Percentiles rank a stretch among this genome's conserved stretches.
These are phyloP conservation scores for Leishmania guyanensis DNA, from an alignment of 208 protist species.

Conservation along the genomic window DNA sequence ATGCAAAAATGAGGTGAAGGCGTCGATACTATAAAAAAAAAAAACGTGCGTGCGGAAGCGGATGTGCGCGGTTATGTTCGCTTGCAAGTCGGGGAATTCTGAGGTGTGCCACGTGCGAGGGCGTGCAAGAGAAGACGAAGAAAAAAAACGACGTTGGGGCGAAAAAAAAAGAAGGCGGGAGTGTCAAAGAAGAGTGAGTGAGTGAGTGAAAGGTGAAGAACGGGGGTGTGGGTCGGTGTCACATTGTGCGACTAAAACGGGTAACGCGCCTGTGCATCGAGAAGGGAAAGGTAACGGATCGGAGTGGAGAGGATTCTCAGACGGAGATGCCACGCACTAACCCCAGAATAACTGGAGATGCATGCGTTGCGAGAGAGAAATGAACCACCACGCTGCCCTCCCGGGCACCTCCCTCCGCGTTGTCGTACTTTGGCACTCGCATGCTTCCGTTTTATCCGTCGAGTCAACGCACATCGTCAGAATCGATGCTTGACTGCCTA, in stretches of 20 bases:
- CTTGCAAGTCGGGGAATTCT: background rate
- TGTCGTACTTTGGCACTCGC: background rate
- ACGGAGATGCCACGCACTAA: background rate
- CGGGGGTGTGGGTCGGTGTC: background rate
- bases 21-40: background rate
- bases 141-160: background rate
- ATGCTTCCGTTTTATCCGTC: background rate
- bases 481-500: background rate
- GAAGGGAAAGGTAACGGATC: background rate
- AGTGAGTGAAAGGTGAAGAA: background rate
- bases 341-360: background rate
- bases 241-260: background rate
- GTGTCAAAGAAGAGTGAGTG: background rate
- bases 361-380: background rate
- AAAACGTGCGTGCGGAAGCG: background rate
- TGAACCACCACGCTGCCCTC: background rate
- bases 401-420: background rate
- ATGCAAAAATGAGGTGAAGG: background rate
- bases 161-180: background rate
- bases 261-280: background rate
- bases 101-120: background rate
- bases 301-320: background rate
- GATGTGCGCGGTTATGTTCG: background rate
- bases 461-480: background rate
- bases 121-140: background rate